A percentile compares a stretch with the other conserved stretches of the same genome.
phyloP scores from a whole-genome alignment of 129 eudicot species.

The Saussurea involucrata region DNA sequence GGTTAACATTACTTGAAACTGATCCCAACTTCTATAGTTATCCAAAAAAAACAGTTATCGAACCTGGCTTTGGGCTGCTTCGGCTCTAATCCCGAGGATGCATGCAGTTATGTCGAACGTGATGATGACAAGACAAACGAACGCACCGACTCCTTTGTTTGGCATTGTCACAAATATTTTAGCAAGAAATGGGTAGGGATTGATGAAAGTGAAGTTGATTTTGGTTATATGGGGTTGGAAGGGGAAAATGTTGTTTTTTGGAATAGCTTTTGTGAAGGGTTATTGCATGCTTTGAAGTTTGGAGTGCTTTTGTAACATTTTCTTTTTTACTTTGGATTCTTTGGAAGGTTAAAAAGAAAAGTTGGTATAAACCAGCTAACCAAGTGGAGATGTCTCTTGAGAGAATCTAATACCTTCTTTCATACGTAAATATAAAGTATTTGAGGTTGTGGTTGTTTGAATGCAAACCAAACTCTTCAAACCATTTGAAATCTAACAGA shows the following conservation, averaged over 20 bases:
- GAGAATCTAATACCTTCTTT: constrained; percentile 35
- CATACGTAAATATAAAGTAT: neutral
- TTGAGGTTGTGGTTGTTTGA: too few species aligned
- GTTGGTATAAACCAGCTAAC: constrained; percentile 75
- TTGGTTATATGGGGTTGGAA: constrained; percentile 16
- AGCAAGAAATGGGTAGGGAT: too few species aligned
- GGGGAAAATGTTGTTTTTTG: constrained; percentile 22
- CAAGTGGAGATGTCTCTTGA: constrained; percentile 22
- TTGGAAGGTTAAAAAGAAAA: constrained; percentile 46
- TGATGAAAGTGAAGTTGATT: too few species aligned
- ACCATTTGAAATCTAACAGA: too few species aligned
- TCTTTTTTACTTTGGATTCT: constrained; percentile 37
- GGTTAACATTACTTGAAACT: too few species aligned
- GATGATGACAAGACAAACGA: constrained; percentile 58
- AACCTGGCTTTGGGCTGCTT: constrained; percentile 91
- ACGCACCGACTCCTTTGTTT: constrained; percentile 46
- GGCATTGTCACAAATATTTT: constrained; percentile 38
- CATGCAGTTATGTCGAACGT: constrained; percentile 66
- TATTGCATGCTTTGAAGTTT: constrained; percentile 42
- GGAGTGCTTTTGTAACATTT: constrained; percentile 27
- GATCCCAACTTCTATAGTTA: neutral
- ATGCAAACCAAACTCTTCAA: too few species aligned
- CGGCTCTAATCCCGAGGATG: constrained; percentile 77
- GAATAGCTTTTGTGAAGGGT: constrained; percentile 27
- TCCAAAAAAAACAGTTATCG: neutral